Base-by-base conservation (phyloP, 352 stramenopile species). In the Globisporangium perplexum region DNA sequence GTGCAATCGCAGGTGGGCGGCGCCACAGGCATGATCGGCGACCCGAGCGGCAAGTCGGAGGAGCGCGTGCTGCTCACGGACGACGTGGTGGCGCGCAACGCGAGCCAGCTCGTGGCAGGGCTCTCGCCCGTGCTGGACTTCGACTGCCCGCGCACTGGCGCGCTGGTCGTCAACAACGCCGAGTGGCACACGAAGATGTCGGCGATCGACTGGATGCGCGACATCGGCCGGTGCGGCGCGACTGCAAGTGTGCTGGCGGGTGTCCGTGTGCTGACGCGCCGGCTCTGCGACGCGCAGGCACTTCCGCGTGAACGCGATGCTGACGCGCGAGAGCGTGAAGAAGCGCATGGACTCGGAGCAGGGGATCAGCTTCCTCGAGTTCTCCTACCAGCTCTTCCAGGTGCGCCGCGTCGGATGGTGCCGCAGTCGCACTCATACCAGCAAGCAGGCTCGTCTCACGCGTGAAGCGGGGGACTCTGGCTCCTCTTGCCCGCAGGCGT, bases 351-450 rank as follows among this genome's bases (percentile, higher is more conserved):
- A 90, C 43, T 86, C 89, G 36, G 96, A 98, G 62, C 88, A 97
- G 26, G 90, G 90, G 45, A 93, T 99, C 69, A 98, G 85, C 57
- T 99, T 99, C 74, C 88, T 99, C 53, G 97, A 99, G 82, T 99
- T 99, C 63, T 98, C 98, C 61, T 99, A 99, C 77, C 98, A 99
- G 82, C 90, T 99, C 59, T 93, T 99, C 57, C 97, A 99, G 60
- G 59, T 69, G 20, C 15, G 31, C 15, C 5, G 8, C n/a, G 3
- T n/a, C n/a, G n/a, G n/a, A n/a, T n/a, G n/a, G n/a, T n/a, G n/a
- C n/a, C n/a, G n/a, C n/a, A n/a, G n/a, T n/a, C n/a, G n/a, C n/a
- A n/a, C n/a, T n/a, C n/a, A n/a, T n/a, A 30, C 26, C 2, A 30
- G 26, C 26, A 30, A 30, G 26, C 11, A 1, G 31, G 4, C 31